Conservation (phyloP, 768 basidiomycete genomes). For the Hebeloma cylindrosporum region DNA sequence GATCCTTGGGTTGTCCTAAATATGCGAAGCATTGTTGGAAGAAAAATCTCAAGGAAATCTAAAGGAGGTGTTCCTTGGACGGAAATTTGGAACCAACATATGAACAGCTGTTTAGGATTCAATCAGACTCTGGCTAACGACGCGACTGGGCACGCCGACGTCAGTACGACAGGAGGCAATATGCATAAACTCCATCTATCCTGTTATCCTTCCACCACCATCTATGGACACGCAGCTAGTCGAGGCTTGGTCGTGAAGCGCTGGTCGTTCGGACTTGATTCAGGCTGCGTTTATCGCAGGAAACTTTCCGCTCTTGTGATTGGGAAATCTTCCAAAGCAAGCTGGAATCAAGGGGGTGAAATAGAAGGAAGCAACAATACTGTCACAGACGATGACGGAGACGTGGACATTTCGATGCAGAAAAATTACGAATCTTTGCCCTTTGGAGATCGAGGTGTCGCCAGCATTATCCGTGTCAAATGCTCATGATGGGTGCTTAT, state of each 20-base stretch:
- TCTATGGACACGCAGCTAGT: slow-evolving; percentile 86
- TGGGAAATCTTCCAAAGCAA: slow-evolving; percentile 23
- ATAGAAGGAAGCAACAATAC: slow-evolving; percentile 12
- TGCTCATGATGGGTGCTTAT: no score
- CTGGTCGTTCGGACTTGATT: slow-evolving; percentile 85
- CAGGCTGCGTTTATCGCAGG: slow-evolving; percentile 76
- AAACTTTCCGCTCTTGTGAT: slow-evolving; percentile 71
- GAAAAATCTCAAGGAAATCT: slow-evolving; percentile 43
- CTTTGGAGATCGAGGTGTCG: slow-evolving; percentile 58
- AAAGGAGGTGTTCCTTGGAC: slow-evolving; percentile 72
- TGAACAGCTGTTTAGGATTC: slow-evolving; percentile 56
- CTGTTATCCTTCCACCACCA: slow-evolving; percentile 73
- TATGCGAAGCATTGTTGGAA: slow-evolving; percentile 57
- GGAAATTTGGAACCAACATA: slow-evolving; percentile 68
- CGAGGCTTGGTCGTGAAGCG: slow-evolving; percentile 79
- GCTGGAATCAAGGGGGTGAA: slow-evolving; percentile 21
- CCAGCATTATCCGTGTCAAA: slow-evolving; percentile 51
- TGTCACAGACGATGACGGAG: slow-evolving; percentile 21
- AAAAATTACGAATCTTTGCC: slow-evolving; percentile 21
- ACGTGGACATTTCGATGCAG: slow-evolving; percentile 19
- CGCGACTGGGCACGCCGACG: not conserved
- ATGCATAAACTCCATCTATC: slow-evolving; percentile 37
- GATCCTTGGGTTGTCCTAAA: slow-evolving; percentile 79
- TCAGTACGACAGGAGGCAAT: slow-evolving; percentile 8
- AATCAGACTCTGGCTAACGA: not conserved